phyloP scores from a whole-genome alignment of 2,329 filamentous ascomycete species.

The Zasmidium cellare region DNA sequence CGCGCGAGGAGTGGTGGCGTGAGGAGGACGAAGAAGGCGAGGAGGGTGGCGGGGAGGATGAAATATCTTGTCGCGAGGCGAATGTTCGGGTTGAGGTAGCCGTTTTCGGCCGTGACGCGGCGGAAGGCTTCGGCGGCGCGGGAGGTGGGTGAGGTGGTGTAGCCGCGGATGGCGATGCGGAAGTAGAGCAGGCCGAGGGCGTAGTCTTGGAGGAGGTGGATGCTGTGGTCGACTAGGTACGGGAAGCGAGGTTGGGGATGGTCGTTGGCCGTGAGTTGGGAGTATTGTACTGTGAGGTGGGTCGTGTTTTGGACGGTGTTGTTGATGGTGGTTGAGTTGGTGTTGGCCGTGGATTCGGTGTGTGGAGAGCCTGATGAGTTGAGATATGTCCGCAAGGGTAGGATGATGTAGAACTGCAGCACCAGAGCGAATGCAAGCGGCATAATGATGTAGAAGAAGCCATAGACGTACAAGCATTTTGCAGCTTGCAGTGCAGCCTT shows the following conservation, averaged over 20 bases:
- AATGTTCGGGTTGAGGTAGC: constrained; percentile 78
- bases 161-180: constrained; percentile 71
- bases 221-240: constrained; percentile 59
- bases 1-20: constrained; percentile 64
- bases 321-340: constrained; percentile 1
- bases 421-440: constrained; percentile 77
- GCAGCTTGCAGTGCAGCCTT: constrained; percentile 37
- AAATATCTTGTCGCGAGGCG: constrained; percentile 80
- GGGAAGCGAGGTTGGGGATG: constrained; percentile 16
- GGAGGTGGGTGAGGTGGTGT: constrained; percentile 67
- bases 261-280: constrained; percentile 7
- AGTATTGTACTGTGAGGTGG: not conserved
- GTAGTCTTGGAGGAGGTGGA: constrained; percentile 91
- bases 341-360: constrained; percentile 16
- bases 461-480: constrained; percentile 72
- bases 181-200: constrained; percentile 88
- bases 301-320: not conserved
- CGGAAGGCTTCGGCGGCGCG: constrained; percentile 73
- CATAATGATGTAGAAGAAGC: constrained; percentile 72
- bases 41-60: constrained; percentile 69
- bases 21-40: constrained; percentile 63
- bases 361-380: constrained; percentile 14
- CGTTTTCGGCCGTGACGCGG: constrained; percentile 61
- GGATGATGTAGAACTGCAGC: constrained; percentile 83
- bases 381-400: constrained; percentile 82